Conservation (phyloP, 208 protist genomes). For the Crithidia expoeki region DNA sequence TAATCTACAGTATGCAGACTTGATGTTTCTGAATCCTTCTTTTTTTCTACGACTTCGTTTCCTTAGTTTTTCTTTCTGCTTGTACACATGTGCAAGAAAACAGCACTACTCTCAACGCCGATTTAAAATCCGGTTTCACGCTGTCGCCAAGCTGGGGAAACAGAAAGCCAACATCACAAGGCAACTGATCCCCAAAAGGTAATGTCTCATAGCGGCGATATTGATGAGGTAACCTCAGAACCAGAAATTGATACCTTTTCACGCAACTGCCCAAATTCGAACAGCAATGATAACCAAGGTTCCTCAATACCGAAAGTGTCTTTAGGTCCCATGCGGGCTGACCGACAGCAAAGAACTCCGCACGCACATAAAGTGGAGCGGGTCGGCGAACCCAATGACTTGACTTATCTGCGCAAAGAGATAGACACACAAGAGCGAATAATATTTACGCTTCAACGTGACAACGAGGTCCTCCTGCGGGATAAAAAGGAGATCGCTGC, state of each 20-base stretch:
- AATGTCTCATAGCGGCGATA: too few relatives aligned
- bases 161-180: too few relatives aligned
- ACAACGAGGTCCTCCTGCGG: constrained; percentile 62
- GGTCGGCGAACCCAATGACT: not conserved
- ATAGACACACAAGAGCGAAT: constrained; percentile 76
- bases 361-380: not conserved
- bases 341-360: not conserved
- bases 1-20: too few relatives aligned
- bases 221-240: too few relatives aligned
- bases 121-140: too few relatives aligned
- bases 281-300: not conserved
- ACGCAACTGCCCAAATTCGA: not conserved
- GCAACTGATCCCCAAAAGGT: too few relatives aligned
- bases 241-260: not conserved
- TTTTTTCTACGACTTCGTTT: too few relatives aligned
- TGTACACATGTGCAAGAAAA: too few relatives aligned
- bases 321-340: not conserved
- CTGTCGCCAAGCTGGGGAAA: too few relatives aligned
- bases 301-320: not conserved
- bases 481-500: constrained; percentile 52
- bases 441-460: constrained; percentile 64
- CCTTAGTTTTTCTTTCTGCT: too few relatives aligned
- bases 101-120: too few relatives aligned
- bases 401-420: constrained; percentile 46
- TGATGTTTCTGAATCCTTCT: too few relatives aligned